Evolutionary conservation across 345 rosid species (phyloP), one percentile per base, ranked within the genome.

Genomic region (Ceriops zippeliana): DNA sequence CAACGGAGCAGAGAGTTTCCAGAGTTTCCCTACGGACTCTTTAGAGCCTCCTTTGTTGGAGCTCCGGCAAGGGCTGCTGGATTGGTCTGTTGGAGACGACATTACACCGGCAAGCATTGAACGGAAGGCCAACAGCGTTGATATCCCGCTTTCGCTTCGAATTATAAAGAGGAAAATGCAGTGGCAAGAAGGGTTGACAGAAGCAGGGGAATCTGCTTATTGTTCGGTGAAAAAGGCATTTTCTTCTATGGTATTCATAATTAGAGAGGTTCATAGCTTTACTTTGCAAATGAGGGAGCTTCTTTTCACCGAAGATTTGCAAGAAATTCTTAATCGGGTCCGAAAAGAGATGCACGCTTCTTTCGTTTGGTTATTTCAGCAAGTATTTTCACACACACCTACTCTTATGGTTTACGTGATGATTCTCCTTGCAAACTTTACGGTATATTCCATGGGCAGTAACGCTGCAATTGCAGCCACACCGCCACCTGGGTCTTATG

Each of bases 281-380:
- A 72, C 87, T 35, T 31, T 95, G 19, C 99, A 87, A 46, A 88
- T 90, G 96, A 81, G 97, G 56, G 96, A 90, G 79, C 2, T 81
- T 68, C 75, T 87, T 0, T 84, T 72, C 60, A 87, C 80, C 67
- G 89, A 91, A 71, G 96, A 95, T 72, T 75, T 91, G 54, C 93
- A 85, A 65, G 91, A 81, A 35, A 83, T 90, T 63, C 70, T 95
- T 17, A 80, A 53, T 32, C 84, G 96, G 9, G 99, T 88, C 0
- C 91, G 88, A 52, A 80, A 71, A 64, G 99, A 95, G 68, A 83
- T 91, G 89, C 87, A 91, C 70, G 88, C 84, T 7, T 95, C 97
- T 1, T 95, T 95, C 61, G 96, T 95, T 1, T 91, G 99, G 99
- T 74, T 95, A 70, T 95, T 95, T 32, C 97, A 95, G 51, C 96